phyloP scores from a whole-genome alignment of 2,329 filamentous ascomycete species.

The Seiridium cupressi region DNA sequence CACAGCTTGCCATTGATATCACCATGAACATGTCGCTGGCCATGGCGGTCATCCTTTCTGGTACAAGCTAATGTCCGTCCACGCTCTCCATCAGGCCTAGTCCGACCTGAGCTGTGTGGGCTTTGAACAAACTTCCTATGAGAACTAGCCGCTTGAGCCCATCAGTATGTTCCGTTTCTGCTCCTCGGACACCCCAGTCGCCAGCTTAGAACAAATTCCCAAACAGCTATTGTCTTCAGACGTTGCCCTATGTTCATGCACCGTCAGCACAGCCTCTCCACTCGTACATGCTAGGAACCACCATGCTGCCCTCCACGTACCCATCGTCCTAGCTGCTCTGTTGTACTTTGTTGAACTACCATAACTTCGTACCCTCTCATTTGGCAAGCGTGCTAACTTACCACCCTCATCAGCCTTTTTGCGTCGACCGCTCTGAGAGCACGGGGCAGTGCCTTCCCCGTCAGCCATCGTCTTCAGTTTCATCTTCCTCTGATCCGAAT shows the following conservation, averaged over 20 bases:
- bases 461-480: conserved; percentile 8
- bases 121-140: conserved; percentile 18
- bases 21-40: conserved; percentile 23
- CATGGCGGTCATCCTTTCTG: conserved; percentile 12
- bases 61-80: conserved; percentile 15
- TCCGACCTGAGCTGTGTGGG: conserved; percentile 18
- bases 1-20: conserved; percentile 16
- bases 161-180: conserved; percentile 16
- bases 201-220: conserved; percentile 20
- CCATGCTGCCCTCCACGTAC: conserved; percentile 16
- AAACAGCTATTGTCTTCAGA: conserved; percentile 28
- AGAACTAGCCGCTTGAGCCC: background rate
- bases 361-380: conserved; percentile 8
- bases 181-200: conserved; percentile 21
- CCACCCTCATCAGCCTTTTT: conserved; percentile 4
- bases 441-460: background rate
- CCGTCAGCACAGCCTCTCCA: conserved; percentile 27
- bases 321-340: conserved; percentile 18
- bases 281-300: conserved; percentile 13
- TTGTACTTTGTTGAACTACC: conserved; percentile 17
- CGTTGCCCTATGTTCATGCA: conserved; percentile 28
- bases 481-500: conserved; percentile 7
- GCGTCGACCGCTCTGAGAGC: background rate
- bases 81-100: conserved; percentile 6
- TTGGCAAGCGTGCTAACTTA: conserved; percentile 1